Conservation (phyloP, 306 rosid genomes). For the Vicia faba region DNA sequence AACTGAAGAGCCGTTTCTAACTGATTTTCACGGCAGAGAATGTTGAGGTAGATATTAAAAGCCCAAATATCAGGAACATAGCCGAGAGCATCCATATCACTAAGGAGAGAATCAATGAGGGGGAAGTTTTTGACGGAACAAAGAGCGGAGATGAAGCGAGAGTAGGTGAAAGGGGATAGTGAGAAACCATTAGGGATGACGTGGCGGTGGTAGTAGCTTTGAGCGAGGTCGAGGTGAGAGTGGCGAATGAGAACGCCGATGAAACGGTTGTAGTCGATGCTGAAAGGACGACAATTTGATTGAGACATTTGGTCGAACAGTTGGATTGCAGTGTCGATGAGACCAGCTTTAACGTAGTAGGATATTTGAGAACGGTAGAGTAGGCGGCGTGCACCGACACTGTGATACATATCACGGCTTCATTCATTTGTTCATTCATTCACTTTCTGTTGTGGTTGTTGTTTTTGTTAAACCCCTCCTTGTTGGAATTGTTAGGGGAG, state of each 20-base stretch:
- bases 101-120: slow-evolving; percentile 60
- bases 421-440: slow-evolving; percentile 16
- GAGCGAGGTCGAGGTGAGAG: slow-evolving; percentile 72
- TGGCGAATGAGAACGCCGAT: slow-evolving; percentile 77
- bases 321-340: slow-evolving; percentile 71
- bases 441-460: not conserved
- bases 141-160: slow-evolving; percentile 83
- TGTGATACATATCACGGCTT: slow-evolving; percentile 64
- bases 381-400: slow-evolving; percentile 77
- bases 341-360: slow-evolving; percentile 63
- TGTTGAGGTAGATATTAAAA: slow-evolving; percentile 69
- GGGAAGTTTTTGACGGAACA: slow-evolving; percentile 55
- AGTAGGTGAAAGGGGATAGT: slow-evolving; percentile 78
- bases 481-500: not conserved
- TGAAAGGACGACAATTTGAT: slow-evolving; percentile 68
- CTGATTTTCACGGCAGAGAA: slow-evolving; percentile 56
- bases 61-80: slow-evolving; percentile 86
- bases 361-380: slow-evolving; percentile 71
- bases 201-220: slow-evolving; percentile 65
- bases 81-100: slow-evolving; percentile 66
- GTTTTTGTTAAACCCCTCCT: not conserved
- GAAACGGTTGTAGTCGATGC: slow-evolving; percentile 86
- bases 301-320: slow-evolving; percentile 87
- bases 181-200: slow-evolving; percentile 79
- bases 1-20: slow-evolving; percentile 53